A percentile compares a stretch with the other conserved stretches of the same genome.
These are phyloP conservation scores for Colletotrichum tabaci DNA, from an alignment of 2,329 filamentous ascomycete species.

Conservation along the genomic window DNA sequence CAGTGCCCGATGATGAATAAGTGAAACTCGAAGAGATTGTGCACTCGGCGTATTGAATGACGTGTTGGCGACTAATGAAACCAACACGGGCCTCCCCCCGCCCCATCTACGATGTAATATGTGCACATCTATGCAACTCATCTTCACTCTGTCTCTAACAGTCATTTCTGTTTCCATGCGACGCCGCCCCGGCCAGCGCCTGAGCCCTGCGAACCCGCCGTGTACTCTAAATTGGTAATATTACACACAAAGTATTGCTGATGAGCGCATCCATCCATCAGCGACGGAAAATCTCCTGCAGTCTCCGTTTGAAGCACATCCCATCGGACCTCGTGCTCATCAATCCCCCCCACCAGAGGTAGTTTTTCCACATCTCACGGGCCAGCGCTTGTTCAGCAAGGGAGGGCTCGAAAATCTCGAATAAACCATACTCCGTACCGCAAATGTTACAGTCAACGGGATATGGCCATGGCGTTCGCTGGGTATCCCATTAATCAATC, in stretches of 20 bases:
- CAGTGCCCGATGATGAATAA: background rate
- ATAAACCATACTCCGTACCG: background rate
- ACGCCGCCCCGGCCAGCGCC: background rate
- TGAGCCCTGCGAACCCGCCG: background rate
- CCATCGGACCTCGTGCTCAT: no score
- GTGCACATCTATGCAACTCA: background rate
- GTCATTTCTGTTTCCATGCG: conserved; percentile 27
- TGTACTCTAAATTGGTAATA: no score
- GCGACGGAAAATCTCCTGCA: conserved; percentile 1
- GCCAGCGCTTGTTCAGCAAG: background rate
- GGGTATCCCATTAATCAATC: no score
- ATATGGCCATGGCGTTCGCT: no score
- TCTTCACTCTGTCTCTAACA: background rate
- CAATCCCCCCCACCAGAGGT: no score
- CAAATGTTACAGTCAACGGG: no score
- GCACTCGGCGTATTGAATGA: background rate
- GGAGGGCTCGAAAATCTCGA: background rate
- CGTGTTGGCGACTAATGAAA: background rate
- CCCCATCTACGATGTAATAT: background rate
- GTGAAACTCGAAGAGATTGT: conserved; percentile 19
- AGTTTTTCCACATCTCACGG: background rate
- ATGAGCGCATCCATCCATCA: background rate
- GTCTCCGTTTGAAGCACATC: no score
- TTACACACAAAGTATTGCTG: background rate
- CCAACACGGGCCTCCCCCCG: background rate